A percentile compares a stretch with the other conserved stretches of the same genome.
Evolutionary conservation across 352 stramenopile genomes (phyloP).

Genomic region (Pythium monospermum): DNA sequence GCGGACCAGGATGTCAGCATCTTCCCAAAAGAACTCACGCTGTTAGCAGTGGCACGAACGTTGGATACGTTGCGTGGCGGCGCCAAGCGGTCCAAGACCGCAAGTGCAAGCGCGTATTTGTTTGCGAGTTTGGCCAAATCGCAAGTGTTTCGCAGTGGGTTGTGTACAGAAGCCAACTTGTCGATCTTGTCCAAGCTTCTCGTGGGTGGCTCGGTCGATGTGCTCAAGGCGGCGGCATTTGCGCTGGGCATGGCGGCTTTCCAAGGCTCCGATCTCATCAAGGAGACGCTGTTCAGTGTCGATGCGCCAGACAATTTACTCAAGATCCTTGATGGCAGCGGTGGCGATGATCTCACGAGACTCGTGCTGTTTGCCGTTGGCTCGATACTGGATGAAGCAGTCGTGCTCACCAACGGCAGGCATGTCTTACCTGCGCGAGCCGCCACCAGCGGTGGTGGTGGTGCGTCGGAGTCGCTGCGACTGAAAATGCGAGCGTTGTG

Average conservation of each 20-base stretch:
- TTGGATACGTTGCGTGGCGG: constrained; percentile 60
- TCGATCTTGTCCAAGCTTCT: constrained; percentile 66
- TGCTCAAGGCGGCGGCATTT: constrained; percentile 44
- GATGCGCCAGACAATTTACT: constrained; percentile 40
- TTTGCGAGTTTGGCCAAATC: constrained; percentile 56
- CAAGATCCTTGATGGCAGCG: constrained; percentile 31
- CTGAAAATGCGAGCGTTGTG: constrained; percentile 7
- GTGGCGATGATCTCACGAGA: constrained; percentile 25
- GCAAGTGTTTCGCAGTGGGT: constrained; percentile 30
- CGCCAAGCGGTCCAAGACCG: constrained; percentile 52
- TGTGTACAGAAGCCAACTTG: constrained; percentile 53
- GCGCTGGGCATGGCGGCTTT: constrained; percentile 45
- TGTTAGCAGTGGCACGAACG: constrained; percentile 31
- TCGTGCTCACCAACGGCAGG: constrained; percentile 15
- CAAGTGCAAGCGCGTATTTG: constrained; percentile 49
- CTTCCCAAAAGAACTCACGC: constrained; percentile 44
- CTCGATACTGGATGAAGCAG: constrained; percentile 25
- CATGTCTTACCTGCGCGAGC: constrained; percentile 5
- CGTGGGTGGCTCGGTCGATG: constrained; percentile 43
- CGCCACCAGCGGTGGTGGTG: too few relatives aligned
- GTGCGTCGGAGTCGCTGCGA: background rate
- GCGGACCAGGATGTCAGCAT: constrained; percentile 46
- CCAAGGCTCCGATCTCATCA: constrained; percentile 30
- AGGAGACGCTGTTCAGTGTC: constrained; percentile 45
- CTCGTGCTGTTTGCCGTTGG: constrained; percentile 50